Evolutionary conservation across 139 green algal species (phyloP), one percentile per base, ranked within the genome.

Genomic region (Chlamydomonas incerta): DNA sequence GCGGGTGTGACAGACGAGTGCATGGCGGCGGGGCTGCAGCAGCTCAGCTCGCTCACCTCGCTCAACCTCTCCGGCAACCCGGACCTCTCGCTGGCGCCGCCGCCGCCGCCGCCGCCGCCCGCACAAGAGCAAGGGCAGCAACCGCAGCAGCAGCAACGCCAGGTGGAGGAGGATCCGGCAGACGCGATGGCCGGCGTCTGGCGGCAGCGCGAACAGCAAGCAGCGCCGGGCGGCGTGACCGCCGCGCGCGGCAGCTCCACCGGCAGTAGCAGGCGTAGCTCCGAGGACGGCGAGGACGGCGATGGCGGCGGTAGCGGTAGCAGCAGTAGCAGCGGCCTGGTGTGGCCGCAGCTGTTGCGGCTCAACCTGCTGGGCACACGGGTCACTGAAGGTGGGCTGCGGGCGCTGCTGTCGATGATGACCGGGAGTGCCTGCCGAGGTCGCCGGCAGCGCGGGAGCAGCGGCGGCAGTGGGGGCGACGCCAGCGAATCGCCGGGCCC

Each of bases 331-430:
- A 6, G 6, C 8, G 31, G 65, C 6, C 5, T 8, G 13, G 34
- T 82, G 18, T 83, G 75, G 75, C 35, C 75, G 60, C 35, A 63
- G 21, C 77, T 84, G 21, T 63, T 65, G n/a, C n/a, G 65, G 8
- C 77, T 84, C n/a, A 74, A 84, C 46, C n/a, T 74, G n/a, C 46
- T 84, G 3, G 65, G 65, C n/a, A 74, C 46, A 1, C 37, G 77
- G 2, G 77, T 84, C 9, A 21, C 29, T 1, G 77, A 74, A n/a
- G 63, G 46, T 17, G 77, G 77, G 10, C 47, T 84, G 31, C n/a
- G 77, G 28, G n/a, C 37, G 41, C 33, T 58, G 77, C 46, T 74
- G 28, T 13, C 41, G 28, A n/a, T 29, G 41, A 11, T 15, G 62
- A 28, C 62, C 18, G 62, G 41, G 41, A 50, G 41, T 13, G 41